A percentile compares a stretch with the other conserved stretches of the same genome.
These are phyloP conservation scores for Fusarium globosum DNA, from an alignment of 2,329 filamentous ascomycete species.

Conservation along the genomic window DNA sequence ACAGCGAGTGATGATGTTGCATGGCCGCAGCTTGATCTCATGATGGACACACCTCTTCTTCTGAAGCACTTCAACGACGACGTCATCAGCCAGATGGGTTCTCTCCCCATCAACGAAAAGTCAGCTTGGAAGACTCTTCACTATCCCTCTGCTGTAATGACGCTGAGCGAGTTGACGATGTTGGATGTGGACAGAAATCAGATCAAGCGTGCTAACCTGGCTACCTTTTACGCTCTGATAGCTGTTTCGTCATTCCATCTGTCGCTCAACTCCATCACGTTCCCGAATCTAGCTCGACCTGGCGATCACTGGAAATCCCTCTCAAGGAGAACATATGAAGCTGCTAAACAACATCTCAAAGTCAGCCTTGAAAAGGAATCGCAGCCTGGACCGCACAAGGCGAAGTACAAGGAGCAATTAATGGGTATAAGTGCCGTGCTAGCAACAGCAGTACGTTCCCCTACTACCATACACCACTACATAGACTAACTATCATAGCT, in stretches of 20 bases:
- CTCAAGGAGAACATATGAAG: slow-evolving; percentile 29
- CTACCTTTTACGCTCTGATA: slow-evolving; percentile 34
- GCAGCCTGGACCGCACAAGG: slow-evolving; percentile 25
- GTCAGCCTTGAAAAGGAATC: slow-evolving; percentile 38
- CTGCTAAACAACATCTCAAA: slow-evolving; percentile 38
- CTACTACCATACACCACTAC: fast-evolving
- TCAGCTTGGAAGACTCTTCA: slow-evolving; percentile 38
- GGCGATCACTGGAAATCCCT: slow-evolving; percentile 24
- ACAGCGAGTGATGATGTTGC: neutral
- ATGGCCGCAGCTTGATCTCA: slow-evolving; percentile 36
- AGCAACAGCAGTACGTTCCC: slow-evolving; percentile 27
- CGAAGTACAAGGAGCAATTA: slow-evolving; percentile 38
- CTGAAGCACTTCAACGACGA: slow-evolving; percentile 39
- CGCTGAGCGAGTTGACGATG: slow-evolving; percentile 35
- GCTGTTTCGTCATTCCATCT: slow-evolving; percentile 37
- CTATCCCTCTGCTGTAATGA: slow-evolving; percentile 36
- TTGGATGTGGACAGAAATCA: slow-evolving; percentile 22
- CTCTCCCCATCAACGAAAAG: slow-evolving; percentile 38
- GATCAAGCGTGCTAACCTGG: slow-evolving; percentile 34
- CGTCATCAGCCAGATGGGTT: slow-evolving; percentile 40
- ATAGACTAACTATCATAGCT: neutral
- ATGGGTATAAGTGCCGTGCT: slow-evolving; percentile 38
- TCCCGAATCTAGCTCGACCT: slow-evolving; percentile 4
- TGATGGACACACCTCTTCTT: slow-evolving; percentile 28
- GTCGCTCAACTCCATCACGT: slow-evolving; percentile 18